Base-by-base conservation (phyloP, 495 filamentous ascomycete species). In the Tuber borchii region DNA sequence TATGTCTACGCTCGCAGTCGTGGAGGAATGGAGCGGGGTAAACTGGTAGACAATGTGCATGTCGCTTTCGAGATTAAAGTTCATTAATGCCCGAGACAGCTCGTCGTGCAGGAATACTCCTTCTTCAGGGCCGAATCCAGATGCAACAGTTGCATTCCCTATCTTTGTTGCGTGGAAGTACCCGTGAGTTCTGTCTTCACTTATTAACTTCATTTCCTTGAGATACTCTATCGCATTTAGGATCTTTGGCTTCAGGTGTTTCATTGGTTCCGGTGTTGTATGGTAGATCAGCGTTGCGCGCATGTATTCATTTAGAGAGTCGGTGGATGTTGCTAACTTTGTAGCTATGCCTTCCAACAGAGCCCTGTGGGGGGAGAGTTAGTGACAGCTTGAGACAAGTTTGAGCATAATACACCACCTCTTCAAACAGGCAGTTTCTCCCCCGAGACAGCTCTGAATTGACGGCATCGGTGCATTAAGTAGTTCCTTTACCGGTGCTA, bases 11-110 rank as follows among this genome's bases (percentile, higher is more conserved):
- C 80, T 83, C 37, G 83, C 81, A 7, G 87, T 84, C 10, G 83
- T 84, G 48, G 88, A 84, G 56, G 86, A 85, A n/a, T 88, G 86
- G 17, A 94, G 86, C 1, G 93, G 93, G 0, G 93, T 94, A 76
- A 94, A 93, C 75, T 89, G 90, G 82, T 94, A 95, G 71, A 94
- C 87, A 51, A 93, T 87, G 80, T 95, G 93, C 90, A 95, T 90
- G 70, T 95, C 93, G 26, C 91, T 91, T 80, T 93, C 91, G 88
- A 95, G 89, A 26, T 93, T 92, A 75, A 95, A 95, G 9, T 90
- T 91, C 70, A 88, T 86, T 4, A 94, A 82, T 1, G 93, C 91
- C 75, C 87, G 86, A 74, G 86, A 86, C 73, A 94, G 85, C 79
- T 94, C 93, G 70, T 88, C 85, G 77, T 93, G 86, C 12, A 94